These are phyloP conservation scores for Daldinia sp. DNA, from an alignment of 2,329 filamentous ascomycete genomes.

Conservation along the genomic window DNA sequence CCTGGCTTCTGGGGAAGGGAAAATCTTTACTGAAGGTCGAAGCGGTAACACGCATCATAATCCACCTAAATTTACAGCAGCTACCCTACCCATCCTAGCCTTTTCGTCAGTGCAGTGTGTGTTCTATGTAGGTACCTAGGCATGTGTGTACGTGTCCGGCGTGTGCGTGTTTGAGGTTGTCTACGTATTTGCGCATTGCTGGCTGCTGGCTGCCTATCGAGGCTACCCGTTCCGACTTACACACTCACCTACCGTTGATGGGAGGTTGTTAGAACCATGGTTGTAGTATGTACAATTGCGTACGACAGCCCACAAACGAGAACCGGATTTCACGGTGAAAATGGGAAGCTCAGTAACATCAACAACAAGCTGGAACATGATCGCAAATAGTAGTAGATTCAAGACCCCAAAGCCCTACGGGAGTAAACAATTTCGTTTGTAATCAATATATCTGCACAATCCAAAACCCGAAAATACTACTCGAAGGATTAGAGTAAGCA, in stretches of 20 bases:
- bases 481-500: constrained; percentile 11
- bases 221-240: constrained; percentile 24
- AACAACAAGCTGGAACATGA: constrained; percentile 1
- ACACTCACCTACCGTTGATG: constrained; percentile 29
- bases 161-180: constrained; percentile 28
- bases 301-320: constrained; percentile 18
- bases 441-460: constrained; percentile 24
- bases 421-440: constrained; percentile 26
- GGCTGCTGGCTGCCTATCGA: constrained; percentile 39
- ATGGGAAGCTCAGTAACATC: constrained; percentile 25
- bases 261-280: constrained; percentile 29
- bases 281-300: constrained; percentile 24
- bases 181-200: constrained; percentile 29
- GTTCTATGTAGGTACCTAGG: not conserved
- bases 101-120: constrained; percentile 13
- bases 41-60: constrained; percentile 38
- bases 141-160: not conserved
- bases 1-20: constrained; percentile 33
- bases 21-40: constrained; percentile 20
- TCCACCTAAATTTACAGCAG: constrained; percentile 13
- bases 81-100: constrained; percentile 13
- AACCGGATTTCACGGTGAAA: constrained; percentile 27
- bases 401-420: not conserved
- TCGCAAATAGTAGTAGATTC: constrained; percentile 30
- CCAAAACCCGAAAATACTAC: constrained; percentile 31